Base-by-base conservation (phyloP, 2,329 filamentous ascomycete species). In the Arthroderma sp. region DNA sequence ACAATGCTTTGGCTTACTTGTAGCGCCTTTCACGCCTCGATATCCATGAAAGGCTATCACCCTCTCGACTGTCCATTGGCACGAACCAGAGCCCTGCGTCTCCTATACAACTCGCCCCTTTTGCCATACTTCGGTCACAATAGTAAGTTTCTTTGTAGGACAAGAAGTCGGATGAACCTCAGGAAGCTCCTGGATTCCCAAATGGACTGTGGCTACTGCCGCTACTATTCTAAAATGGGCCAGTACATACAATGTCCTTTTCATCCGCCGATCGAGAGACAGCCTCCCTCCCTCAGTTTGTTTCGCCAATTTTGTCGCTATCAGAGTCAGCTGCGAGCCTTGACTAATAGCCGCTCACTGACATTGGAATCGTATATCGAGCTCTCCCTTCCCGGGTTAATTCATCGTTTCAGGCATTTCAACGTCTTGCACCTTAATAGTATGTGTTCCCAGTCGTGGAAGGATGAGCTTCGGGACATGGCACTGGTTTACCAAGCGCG, bases 1-100 rank as follows among this genome's bases (percentile, higher is more conserved):
- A 61, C 63, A 37, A 63, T 64, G 38, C 61, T 66, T 25, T 62
- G 59, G 38, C 58, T 64, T 21, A 59, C 62, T 23, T 65, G 62
- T 60, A 65, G 25, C 11, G 25, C 54, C 2, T 56, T 60, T 17
- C 58, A 58, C 33, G 8, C 54, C 21, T 49, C 28, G 2, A 51
- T 51, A 51, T 25, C 47, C 25, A 51, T 51, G 47, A 33, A 33
- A 19, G 47, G 15, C n/a, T 33, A 51, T 17, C 47, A 51, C 17
- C 47, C 23, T 49, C 33, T 17, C 23, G 8, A 44, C 15, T 54
- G 56, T 19, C 39, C 35, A 1, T 31, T 28, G 19, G 54, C 49
- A 19, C 49, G 38, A 17, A n/a, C 37, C 7, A 38, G 38, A 23
- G 13, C 58, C 6, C 35, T 60, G 6, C 39, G 44, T 23, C 56